These are phyloP conservation scores for Puya raimondii DNA, from an alignment of 176 grass and related monocot genomes.

Conservation along the genomic window DNA sequence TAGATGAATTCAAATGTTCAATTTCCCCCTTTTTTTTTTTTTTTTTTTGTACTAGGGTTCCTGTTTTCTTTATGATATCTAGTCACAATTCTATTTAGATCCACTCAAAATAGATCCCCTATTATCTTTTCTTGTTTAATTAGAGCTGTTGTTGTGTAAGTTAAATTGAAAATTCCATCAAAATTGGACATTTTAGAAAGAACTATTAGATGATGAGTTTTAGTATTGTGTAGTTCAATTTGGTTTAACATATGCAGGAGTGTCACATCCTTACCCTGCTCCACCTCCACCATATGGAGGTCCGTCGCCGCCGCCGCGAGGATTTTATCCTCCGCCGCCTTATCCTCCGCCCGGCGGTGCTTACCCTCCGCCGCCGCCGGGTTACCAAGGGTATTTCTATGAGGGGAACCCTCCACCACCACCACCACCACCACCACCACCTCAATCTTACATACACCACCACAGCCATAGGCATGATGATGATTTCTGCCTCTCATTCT, in stretches of 20 bases:
- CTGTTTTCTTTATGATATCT: too few relatives aligned
- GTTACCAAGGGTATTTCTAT: constrained; percentile 86
- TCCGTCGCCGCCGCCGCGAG: constrained; percentile 17
- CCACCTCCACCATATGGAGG: constrained; percentile 16
- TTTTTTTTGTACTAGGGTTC: too few relatives aligned
- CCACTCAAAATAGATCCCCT: too few relatives aligned
- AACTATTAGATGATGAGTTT: neutral
- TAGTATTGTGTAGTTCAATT: neutral
- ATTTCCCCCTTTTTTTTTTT: too few relatives aligned
- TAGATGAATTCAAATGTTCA: too few relatives aligned
- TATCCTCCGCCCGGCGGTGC: constrained; percentile 1
- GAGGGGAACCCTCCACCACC: constrained; percentile 29
- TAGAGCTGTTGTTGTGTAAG: too few relatives aligned
- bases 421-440: constrained; percentile 30
- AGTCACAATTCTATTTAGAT: too few relatives aligned
- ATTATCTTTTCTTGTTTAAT: too few relatives aligned
- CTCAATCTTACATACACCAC: constrained; percentile 23
- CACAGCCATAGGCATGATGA: constrained; percentile 39
- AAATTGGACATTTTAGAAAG: too few relatives aligned
- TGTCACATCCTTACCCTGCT: constrained; percentile 38
- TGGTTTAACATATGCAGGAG: constrained; percentile 33
- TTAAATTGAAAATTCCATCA: too few relatives aligned
- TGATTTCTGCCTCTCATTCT: constrained; percentile 59
- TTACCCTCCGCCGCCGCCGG: constrained; percentile 29
- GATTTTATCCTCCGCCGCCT: constrained; percentile 12